Conservation (phyloP, 768 basidiomycete species). For the Tulasnella sp. region DNA sequence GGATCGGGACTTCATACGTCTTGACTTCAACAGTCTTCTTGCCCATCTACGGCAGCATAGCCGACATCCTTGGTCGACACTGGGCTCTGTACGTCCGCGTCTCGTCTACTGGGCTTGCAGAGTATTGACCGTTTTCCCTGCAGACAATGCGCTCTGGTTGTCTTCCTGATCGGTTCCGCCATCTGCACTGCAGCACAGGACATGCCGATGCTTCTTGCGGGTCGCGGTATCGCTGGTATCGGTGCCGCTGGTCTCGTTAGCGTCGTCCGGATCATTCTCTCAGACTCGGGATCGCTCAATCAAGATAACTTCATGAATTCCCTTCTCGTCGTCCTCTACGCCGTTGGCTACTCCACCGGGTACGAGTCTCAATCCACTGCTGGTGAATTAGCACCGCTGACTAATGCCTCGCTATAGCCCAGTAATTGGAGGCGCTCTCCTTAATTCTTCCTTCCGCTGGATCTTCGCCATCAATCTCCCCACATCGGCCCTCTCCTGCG, state of each 20-base stretch:
- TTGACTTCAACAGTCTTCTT: slow-evolving; percentile 60
- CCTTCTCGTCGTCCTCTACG: slow-evolving; percentile 51
- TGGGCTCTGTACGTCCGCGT: slow-evolving; percentile 44
- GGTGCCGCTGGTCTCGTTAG: slow-evolving; percentile 38
- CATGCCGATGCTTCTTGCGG: slow-evolving; percentile 53
- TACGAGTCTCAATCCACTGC: background rate
- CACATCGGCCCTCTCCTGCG: slow-evolving; percentile 45
- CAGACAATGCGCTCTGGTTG: slow-evolving; percentile 48
- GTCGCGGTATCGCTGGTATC: slow-evolving; percentile 46
- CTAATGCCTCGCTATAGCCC: slow-evolving; percentile 44
- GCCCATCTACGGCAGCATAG: slow-evolving; percentile 55
- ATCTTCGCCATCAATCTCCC: slow-evolving; percentile 62
- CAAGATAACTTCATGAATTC: slow-evolving; percentile 51
- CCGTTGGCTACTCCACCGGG: slow-evolving; percentile 45
- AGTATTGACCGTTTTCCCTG: background rate
- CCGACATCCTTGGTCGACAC: slow-evolving; percentile 58
- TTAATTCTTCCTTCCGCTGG: slow-evolving; percentile 54
- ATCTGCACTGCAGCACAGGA: slow-evolving; percentile 53
- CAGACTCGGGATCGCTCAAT: slow-evolving; percentile 51
- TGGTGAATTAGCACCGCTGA: background rate
- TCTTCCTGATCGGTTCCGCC: slow-evolving; percentile 54
- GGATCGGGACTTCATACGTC: slow-evolving; percentile 58
- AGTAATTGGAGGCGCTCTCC: slow-evolving; percentile 51
- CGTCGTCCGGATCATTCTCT: slow-evolving; percentile 49
- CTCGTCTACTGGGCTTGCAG: background rate